Percentiles rank a stretch among this genome's conserved stretches.
Evolutionary conservation across 1,139 yeast species (phyloP).

Genomic region (Magnusiomyces starmeri): DNA sequence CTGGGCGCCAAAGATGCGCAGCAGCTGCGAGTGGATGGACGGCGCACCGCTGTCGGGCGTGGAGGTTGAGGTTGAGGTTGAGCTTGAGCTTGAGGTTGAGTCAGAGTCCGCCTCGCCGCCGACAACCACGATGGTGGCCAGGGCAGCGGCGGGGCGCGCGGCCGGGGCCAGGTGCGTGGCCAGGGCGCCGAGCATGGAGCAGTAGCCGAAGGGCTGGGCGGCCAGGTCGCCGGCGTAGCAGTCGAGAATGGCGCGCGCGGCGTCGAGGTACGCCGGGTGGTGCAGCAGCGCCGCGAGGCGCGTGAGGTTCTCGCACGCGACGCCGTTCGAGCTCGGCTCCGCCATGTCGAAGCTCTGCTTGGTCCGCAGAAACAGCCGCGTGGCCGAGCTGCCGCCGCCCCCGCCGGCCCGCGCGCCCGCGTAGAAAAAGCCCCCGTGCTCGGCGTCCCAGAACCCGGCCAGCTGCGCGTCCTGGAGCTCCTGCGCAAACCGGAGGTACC

Average conservation of each 20-base stretch:
- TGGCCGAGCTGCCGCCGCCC: constrained; percentile 17
- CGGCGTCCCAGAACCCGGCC: constrained; percentile 31
- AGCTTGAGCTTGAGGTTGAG: neutral
- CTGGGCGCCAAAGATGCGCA: neutral
- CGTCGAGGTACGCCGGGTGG: constrained; percentile 21
- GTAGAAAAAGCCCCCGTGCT: constrained; percentile 31
- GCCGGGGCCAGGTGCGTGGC: constrained; percentile 10
- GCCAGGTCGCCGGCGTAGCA: constrained; percentile 30
- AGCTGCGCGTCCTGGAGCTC: constrained; percentile 32
- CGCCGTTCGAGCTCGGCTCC: constrained; percentile 36
- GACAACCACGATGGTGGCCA: constrained; percentile 20
- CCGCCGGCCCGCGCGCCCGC: constrained; percentile 19
- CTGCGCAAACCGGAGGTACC: constrained; percentile 31
- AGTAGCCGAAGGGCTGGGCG: constrained; percentile 33
- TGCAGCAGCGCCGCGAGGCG: constrained; percentile 27
- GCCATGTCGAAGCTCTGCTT: constrained; percentile 36
- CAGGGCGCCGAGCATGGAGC: constrained; percentile 26
- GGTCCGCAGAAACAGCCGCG: constrained; percentile 29
- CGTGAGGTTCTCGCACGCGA: constrained; percentile 31
- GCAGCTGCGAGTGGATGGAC: neutral
- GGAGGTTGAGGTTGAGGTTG: neutral
- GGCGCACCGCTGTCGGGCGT: neutral
- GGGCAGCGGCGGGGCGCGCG: constrained; percentile 16
- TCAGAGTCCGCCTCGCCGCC: constrained; percentile 19
- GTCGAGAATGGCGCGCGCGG: constrained; percentile 25